phyloP scores from a whole-genome alignment of 208 protist species.

The Herpetomonas tarakana region DNA sequence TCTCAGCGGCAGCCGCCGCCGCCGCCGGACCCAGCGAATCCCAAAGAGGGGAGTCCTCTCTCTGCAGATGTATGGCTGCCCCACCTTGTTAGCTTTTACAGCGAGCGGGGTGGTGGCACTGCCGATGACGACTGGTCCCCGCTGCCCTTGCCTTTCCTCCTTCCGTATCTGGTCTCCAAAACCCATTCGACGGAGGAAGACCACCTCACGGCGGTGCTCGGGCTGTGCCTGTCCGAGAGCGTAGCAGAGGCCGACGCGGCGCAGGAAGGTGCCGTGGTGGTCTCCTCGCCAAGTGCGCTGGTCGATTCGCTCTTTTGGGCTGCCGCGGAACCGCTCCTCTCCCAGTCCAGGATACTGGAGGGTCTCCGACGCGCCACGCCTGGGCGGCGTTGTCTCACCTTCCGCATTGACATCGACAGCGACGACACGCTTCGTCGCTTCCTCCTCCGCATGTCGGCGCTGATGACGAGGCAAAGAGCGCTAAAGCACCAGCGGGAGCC shows the following conservation, averaged over 20 bases:
- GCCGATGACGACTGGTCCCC: no score
- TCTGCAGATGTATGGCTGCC: neutral
- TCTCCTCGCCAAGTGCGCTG: neutral
- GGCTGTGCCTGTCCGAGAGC: no score
- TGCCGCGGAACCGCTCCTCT: neutral
- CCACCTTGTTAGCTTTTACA: neutral
- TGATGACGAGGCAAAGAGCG: constrained; percentile 4
- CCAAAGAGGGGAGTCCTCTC: no score
- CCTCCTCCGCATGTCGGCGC: constrained; percentile 35
- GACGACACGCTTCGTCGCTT: constrained; percentile 58
- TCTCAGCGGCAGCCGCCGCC: no score
- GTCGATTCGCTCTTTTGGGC: neutral
- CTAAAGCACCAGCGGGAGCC: neutral
- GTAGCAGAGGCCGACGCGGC: neutral
- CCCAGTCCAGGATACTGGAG: neutral
- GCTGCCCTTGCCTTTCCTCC: neutral
- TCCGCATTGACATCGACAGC: constrained; percentile 24
- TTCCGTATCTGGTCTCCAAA: no score
- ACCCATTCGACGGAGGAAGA: no score
- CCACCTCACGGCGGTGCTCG: no score
- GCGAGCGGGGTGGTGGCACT: no score
- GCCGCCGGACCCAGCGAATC: no score
- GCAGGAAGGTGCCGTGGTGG: no score
- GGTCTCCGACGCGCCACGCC: no score
- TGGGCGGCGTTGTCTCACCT: neutral